A percentile compares a stretch with the other conserved stretches of the same genome.
phyloP scores from a whole-genome alignment of 169 alveolate species.

The Miamiensis avidus region DNA sequence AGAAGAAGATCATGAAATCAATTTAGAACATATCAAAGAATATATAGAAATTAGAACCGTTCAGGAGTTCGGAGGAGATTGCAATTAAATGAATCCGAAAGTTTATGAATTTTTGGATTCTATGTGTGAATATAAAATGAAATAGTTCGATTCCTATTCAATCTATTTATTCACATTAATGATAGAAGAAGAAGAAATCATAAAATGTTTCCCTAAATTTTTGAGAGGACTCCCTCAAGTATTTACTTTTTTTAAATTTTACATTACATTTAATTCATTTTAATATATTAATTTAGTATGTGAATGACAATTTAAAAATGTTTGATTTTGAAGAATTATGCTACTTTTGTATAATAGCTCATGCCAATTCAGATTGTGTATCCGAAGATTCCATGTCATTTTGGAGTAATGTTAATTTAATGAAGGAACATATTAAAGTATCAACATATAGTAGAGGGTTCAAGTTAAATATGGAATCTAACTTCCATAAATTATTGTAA shows the following conservation, averaged over 20 bases:
- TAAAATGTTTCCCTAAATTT: not conserved
- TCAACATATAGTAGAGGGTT: not conserved
- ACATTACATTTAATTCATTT: too few relatives aligned
- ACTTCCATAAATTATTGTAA: not conserved
- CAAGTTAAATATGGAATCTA: not conserved
- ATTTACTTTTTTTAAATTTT: too few relatives aligned
- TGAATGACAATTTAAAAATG: not conserved
- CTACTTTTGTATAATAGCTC: not conserved
- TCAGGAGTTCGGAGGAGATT: not conserved
- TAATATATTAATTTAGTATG: not conserved
- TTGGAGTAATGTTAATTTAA: not conserved
- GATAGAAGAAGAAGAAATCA: not conserved
- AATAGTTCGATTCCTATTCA: not conserved
- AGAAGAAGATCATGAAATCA: not conserved
- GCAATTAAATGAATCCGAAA: too few relatives aligned
- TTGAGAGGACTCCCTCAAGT: not conserved
- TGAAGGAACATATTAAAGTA: not conserved
- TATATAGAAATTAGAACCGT: not conserved
- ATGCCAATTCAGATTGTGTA: too few relatives aligned
- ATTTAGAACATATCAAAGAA: not conserved
- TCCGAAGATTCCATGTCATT: not conserved
- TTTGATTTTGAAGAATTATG: not conserved
- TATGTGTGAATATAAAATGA: not conserved
- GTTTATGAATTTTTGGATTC: not conserved
- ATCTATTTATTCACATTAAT: not conserved